Percentiles rank a stretch among this genome's conserved stretches.
Evolutionary conservation across 2,329 filamentous ascomycete species (phyloP).

Genomic region (Fusarium sp.): DNA sequence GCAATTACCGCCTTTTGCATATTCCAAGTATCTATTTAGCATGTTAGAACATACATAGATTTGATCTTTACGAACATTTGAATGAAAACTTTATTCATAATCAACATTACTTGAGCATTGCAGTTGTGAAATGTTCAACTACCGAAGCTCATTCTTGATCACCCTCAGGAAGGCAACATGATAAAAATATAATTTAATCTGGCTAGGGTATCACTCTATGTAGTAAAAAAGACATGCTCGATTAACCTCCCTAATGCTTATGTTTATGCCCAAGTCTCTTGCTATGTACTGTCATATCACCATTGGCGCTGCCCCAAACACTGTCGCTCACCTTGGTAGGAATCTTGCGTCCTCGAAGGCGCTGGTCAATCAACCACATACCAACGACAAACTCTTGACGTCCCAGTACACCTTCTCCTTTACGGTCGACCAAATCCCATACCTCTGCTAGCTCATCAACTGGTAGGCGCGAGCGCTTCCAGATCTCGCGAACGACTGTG

Average conservation of each 20-base stretch:
- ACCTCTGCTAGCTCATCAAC: slow-evolving; percentile 77
- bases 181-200: slow-evolving; percentile 23
- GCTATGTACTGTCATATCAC: slow-evolving; percentile 54
- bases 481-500: slow-evolving; percentile 80
- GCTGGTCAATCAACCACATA: slow-evolving; percentile 84
- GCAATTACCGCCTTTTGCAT: neutral
- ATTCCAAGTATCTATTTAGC: slow-evolving; percentile 10
- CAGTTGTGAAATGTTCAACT: neutral
- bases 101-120: too few relatives aligned
- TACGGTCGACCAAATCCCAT: slow-evolving; percentile 78
- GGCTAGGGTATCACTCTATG: slow-evolving; percentile 46
- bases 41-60: slow-evolving; percentile 9
- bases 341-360: slow-evolving; percentile 82
- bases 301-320: slow-evolving; percentile 78
- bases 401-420: slow-evolving; percentile 65
- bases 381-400: slow-evolving; percentile 84
- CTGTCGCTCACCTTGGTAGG: slow-evolving; percentile 77
- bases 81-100: neutral
- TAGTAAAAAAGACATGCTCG: slow-evolving; percentile 17
- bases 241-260: slow-evolving; percentile 11
- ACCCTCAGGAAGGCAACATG: neutral
- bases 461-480: slow-evolving; percentile 75
- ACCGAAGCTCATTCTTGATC: neutral
- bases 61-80: neutral
- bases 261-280: slow-evolving; percentile 18